Evolutionary conservation across 73 alveolate species (phyloP).

Genomic region (Uronychia setigera): DNA sequence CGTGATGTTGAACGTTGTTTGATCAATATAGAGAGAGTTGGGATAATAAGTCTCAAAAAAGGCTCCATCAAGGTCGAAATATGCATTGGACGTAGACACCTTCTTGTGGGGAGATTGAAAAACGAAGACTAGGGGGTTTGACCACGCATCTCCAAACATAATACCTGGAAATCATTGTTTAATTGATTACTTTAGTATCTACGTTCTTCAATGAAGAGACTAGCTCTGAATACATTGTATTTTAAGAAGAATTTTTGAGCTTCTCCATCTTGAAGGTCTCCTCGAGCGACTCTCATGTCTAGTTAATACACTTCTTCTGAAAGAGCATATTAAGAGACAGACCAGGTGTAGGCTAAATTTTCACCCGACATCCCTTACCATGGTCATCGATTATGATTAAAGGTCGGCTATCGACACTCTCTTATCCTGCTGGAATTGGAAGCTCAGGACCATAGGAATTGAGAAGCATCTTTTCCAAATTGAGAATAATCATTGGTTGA

Average conservation of each 20-base stretch:
- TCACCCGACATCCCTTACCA: not conserved
- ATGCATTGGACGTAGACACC: not conserved
- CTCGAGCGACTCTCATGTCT: conserved; percentile 26
- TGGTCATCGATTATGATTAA: not conserved
- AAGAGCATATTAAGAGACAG: not conserved
- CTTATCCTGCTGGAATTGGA: not conserved
- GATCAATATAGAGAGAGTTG: not conserved
- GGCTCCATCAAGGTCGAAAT: conserved; percentile 48
- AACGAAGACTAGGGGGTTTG: conserved; percentile 33
- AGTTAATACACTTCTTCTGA: conserved; percentile 23
- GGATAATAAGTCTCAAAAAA: conserved; percentile 36
- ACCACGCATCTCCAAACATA: conserved; percentile 58
- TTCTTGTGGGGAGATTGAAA: conserved; percentile 27
- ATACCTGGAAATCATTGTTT: not conserved
- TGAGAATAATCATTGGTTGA: conserved; percentile 32
- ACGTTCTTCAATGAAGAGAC: conserved; percentile 4
- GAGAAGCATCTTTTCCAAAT: conserved; percentile 13
- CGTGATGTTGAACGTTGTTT: conserved; percentile 21
- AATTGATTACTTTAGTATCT: conserved; percentile 26
- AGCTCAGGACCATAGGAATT: conserved; percentile 24
- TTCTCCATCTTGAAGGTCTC: conserved; percentile 35
- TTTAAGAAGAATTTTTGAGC: conserved; percentile 38
- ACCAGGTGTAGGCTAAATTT: not conserved
- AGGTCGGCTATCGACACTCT: not conserved
- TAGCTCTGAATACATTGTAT: conserved; percentile 19